A percentile compares a stretch with the other conserved stretches of the same genome.
Evolutionary conservation across 495 filamentous ascomycete genomes (phyloP).

Genomic region (Aspergillus diversus): DNA sequence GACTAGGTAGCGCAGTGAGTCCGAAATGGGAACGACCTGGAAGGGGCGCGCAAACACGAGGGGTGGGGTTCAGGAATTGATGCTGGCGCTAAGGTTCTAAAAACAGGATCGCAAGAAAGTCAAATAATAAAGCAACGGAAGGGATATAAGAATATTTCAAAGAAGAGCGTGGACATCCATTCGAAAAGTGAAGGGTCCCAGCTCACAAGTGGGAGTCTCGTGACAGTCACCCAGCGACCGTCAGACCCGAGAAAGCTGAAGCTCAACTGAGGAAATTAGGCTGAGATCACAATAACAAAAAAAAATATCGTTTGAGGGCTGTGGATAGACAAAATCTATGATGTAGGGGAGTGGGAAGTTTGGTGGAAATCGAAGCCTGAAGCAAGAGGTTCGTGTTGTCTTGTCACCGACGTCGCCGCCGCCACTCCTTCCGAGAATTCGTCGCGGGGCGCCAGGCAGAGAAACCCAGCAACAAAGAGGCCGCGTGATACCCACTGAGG

Average conservation of each 20-base stretch:
- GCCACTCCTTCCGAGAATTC: conserved; percentile 17
- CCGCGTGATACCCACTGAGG: conserved; percentile 2
- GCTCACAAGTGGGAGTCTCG: conserved; percentile 21
- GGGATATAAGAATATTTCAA: background rate
- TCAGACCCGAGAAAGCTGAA: conserved; percentile 9
- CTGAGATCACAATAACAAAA: background rate
- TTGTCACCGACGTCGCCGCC: conserved; percentile 18
- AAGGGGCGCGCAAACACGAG: background rate
- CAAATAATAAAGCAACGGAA: background rate
- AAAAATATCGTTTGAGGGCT: background rate
- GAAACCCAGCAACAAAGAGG: background rate
- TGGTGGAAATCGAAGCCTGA: background rate
- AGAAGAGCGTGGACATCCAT: background rate
- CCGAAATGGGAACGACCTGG: conserved; percentile 20
- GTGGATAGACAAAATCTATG: background rate
- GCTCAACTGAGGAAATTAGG: background rate
- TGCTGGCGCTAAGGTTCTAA: background rate
- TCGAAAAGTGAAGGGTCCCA: conserved; percentile 2
- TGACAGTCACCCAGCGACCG: conserved; percentile 27
- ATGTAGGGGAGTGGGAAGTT: background rate
- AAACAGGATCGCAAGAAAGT: background rate
- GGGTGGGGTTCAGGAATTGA: background rate
- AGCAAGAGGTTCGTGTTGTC: background rate
- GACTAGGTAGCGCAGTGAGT: conserved; percentile 33
- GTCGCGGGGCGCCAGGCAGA: conserved; percentile 23